Evolutionary conservation across 306 rosid species (phyloP).

Genomic region (Hippophae tibetana): DNA sequence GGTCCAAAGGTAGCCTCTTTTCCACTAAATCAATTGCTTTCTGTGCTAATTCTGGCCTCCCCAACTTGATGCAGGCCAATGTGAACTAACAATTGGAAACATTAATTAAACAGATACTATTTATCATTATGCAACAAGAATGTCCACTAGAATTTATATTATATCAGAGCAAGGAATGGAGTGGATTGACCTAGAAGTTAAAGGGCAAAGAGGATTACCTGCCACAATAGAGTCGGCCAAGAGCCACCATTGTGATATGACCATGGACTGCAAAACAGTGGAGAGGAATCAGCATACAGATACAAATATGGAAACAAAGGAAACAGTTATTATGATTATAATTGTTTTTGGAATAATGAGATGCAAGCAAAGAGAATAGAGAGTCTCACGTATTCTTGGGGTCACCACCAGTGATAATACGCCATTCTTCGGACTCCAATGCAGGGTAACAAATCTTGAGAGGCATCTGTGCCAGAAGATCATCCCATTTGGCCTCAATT

Average conservation of each 20-base stretch:
- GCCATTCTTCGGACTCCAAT: conserved; percentile 81
- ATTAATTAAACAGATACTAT: conserved; percentile 2
- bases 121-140: neutral
- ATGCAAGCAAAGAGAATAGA: neutral
- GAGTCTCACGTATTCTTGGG: conserved; percentile 86
- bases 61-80: conserved; percentile 87
- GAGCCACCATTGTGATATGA: conserved; percentile 94
- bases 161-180: neutral
- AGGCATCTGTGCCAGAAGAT: conserved; percentile 74
- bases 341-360: conserved; percentile 3
- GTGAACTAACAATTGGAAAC: conserved; percentile 41
- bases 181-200: conserved; percentile 1
- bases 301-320: too few species aligned
- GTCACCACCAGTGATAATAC: conserved; percentile 82
- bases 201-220: conserved; percentile 25
- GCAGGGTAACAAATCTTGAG: conserved; percentile 90
- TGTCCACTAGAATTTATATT: neutral
- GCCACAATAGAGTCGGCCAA: conserved; percentile 94
- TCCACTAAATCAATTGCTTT: conserved; percentile 68
- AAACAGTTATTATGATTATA: neutral
- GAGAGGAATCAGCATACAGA: neutral
- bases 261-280: conserved; percentile 64
- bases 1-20: conserved; percentile 51
- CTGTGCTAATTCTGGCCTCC: conserved; percentile 52
- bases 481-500: conserved; percentile 90